These are phyloP conservation scores for Boletellus ananas DNA, from an alignment of 768 basidiomycete genomes.

Conservation along the genomic window DNA sequence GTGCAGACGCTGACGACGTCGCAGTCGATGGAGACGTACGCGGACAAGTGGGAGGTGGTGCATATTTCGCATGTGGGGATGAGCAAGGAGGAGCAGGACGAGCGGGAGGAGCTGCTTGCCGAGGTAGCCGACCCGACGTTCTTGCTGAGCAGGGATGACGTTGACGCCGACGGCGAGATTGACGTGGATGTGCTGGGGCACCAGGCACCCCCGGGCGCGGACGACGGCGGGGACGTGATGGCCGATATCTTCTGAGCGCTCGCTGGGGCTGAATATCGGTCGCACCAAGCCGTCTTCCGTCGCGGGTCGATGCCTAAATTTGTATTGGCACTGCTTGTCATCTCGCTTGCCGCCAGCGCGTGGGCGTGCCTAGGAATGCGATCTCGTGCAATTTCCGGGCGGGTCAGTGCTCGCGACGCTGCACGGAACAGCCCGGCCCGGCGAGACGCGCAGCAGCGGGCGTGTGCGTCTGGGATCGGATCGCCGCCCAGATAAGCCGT, in stretches of 20 bases:
- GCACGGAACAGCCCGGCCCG: too few species aligned
- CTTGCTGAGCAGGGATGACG: slow-evolving; percentile 45
- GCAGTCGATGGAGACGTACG: slow-evolving; percentile 67
- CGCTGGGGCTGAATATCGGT: slow-evolving; percentile 1
- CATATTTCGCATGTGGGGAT: slow-evolving; percentile 67
- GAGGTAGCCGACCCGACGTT: slow-evolving; percentile 70
- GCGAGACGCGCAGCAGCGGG: too few species aligned
- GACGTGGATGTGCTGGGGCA: slow-evolving; percentile 57
- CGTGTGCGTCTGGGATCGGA: too few species aligned
- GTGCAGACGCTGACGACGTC: not conserved
- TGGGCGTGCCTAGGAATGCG: too few species aligned
- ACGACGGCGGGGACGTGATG: slow-evolving; percentile 41
- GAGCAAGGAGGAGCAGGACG: slow-evolving; percentile 69
- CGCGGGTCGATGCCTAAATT: too few species aligned
- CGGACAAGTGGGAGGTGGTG: slow-evolving; percentile 81
- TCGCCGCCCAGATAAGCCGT: too few species aligned
- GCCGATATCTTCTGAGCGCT: slow-evolving; percentile 31
- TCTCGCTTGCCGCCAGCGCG: too few species aligned
- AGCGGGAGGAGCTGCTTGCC: slow-evolving; percentile 73
- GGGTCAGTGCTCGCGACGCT: too few species aligned
- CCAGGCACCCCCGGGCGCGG: slow-evolving; percentile 41
- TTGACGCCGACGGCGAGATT: slow-evolving; percentile 60
- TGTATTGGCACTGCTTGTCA: too few species aligned
- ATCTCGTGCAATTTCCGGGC: too few species aligned
- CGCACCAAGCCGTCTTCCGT: too few species aligned